These are phyloP conservation scores for Plectosphaerella plurivora DNA, from an alignment of 2,329 filamentous ascomycete genomes.

Conservation along the genomic window DNA sequence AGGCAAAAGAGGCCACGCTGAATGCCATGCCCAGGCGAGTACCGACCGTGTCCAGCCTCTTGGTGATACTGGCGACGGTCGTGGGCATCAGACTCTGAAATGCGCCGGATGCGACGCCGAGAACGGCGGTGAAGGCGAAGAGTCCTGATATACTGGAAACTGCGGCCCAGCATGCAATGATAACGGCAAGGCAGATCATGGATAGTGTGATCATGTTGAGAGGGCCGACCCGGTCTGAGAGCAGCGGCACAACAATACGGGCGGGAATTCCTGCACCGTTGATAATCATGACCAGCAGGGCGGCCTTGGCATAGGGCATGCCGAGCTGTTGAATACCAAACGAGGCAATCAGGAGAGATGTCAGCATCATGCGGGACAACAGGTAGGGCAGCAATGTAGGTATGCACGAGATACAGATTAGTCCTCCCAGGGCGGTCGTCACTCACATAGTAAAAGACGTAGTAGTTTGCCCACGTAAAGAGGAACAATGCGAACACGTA, in stretches of 20 bases:
- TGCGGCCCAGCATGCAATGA: conserved; percentile 24
- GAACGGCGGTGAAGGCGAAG: neutral
- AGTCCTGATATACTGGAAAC: neutral
- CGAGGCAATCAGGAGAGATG: neutral
- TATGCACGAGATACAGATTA: too few relatives aligned
- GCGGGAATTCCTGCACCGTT: conserved; percentile 33
- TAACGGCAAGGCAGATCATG: conserved; percentile 21
- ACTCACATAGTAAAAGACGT: conserved; percentile 35
- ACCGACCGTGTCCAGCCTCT: conserved; percentile 30
- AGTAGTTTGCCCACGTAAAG: conserved; percentile 34
- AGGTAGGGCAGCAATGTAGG: too few relatives aligned
- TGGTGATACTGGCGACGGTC: conserved; percentile 31
- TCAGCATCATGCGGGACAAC: neutral
- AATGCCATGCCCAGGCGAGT: conserved; percentile 37
- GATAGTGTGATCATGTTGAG: conserved; percentile 27
- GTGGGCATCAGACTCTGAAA: conserved; percentile 35
- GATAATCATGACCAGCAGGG: conserved; percentile 31
- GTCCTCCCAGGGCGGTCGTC: neutral
- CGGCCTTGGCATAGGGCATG: conserved; percentile 27
- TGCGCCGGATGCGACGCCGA: conserved; percentile 14
- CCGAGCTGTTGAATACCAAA: conserved; percentile 26
- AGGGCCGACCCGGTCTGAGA: conserved; percentile 29
- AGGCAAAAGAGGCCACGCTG: conserved; percentile 21
- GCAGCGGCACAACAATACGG: conserved; percentile 27
- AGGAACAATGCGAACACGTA: conserved; percentile 31